Base-by-base conservation (phyloP, 169 alveolate genomes). In the Plasmodium malariae region DNA sequence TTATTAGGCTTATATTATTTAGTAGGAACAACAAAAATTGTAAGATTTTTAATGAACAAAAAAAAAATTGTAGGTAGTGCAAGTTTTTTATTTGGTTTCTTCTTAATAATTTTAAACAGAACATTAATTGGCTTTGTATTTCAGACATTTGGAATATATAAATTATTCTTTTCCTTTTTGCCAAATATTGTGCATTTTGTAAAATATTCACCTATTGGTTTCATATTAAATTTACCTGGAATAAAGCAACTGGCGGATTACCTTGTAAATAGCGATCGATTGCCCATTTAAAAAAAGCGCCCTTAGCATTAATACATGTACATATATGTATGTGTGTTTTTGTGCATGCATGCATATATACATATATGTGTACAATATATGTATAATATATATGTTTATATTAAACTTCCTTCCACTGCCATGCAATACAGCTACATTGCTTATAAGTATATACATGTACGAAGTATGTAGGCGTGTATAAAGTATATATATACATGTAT, bases 11-110 rank as follows among this genome's bases (percentile, higher is more conserved):
- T 93, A 51, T 93, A 78, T 26, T 92, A 54, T 36, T 51, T 93
- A 83, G 74, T 93, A 26, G 96, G 96, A n/a, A 21, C 92, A 40
- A 51, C 87, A 60, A 93, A 93, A 70, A 92, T 93, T 55, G 9
- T 92, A 68, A 60, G 91, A 19, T 93, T 93, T 73, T 92, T 93
- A 83, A 48, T 60, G 63, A 92, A 72, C 54, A 24, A 70, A 28
- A 63, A 60, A 60, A 93, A 87, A 85, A 78, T 60, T 49, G 86
- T 67, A 80, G 95, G 96, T 5, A 92, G 85, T 32, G 76, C 70
- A 0, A 34, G 91, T n/a, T 93, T 74, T 73, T 57, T 88, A 55
- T 30, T 62, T n/a, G 96, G 95, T 12, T 71, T 92, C 24, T 45
- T 68, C 7, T 83, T 73, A 26, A 86, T 88, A 26, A 0, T 88